These are phyloP conservation scores for Boletus rufocinnamomeus DNA, from an alignment of 768 basidiomycete genomes.

Conservation along the genomic window DNA sequence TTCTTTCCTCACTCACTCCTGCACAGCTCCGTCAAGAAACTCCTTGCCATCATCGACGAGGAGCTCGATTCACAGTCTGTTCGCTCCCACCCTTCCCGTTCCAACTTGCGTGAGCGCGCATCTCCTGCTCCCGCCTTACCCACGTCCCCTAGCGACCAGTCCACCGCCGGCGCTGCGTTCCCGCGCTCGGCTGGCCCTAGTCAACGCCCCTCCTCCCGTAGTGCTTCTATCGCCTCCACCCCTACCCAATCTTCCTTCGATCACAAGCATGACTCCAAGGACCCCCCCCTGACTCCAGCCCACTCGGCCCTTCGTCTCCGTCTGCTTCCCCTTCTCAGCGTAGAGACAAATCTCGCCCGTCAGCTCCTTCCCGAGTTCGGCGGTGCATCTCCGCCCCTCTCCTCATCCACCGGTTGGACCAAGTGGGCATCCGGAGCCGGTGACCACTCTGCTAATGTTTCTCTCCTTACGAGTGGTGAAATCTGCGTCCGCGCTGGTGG, in stretches of 20 bases:
- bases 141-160: background rate
- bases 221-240: background rate
- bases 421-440: conserved; percentile 26
- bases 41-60: conserved; percentile 54
- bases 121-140: conserved; percentile 28
- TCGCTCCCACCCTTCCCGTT: background rate
- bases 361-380: conserved; percentile 48
- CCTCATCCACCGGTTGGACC: conserved; percentile 27
- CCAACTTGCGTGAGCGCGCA: conserved; percentile 25
- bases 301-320: conserved; percentile 37
- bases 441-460: background rate
- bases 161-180: background rate
- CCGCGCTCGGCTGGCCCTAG: background rate
- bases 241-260: background rate
- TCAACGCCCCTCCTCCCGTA: background rate
- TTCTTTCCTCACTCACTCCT: conserved; percentile 1
- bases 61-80: conserved; percentile 39
- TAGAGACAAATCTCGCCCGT: conserved; percentile 54
- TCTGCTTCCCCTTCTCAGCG: conserved; percentile 53
- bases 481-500: conserved; percentile 58
- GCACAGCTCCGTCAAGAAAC: conserved; percentile 55
- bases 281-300: conserved; percentile 25
- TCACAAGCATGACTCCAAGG: background rate
- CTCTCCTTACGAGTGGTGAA: conserved; percentile 27
- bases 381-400: conserved; percentile 27